phyloP scores from a whole-genome alignment of 2,329 filamentous ascomycete species.

The Nemania sp. region DNA sequence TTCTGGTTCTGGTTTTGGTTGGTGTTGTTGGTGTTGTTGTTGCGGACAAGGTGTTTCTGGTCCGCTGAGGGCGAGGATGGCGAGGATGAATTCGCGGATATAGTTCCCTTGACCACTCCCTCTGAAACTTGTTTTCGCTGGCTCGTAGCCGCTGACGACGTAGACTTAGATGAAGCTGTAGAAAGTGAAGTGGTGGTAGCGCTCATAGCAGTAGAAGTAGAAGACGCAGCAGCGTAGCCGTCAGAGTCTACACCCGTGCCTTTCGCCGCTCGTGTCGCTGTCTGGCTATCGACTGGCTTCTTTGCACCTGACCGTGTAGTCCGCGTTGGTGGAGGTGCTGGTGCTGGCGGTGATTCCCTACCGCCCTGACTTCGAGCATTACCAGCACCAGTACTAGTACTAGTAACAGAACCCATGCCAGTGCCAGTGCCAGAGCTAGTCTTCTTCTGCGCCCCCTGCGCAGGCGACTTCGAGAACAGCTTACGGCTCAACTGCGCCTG shows the following conservation, averaged over 20 bases:
- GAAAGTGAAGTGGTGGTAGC: not conserved
- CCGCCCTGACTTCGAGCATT: slow-evolving; percentile 1
- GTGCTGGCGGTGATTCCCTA: slow-evolving; percentile 4
- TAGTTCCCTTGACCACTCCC: not conserved
- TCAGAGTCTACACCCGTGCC: slow-evolving; percentile 3
- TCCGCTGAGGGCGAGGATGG: slow-evolving; percentile 2
- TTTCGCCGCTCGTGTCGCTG: slow-evolving; percentile 6
- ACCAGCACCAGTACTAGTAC: not conserved
- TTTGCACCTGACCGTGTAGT: slow-evolving; percentile 14
- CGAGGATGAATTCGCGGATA: slow-evolving; percentile 1
- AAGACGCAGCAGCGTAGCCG: not conserved
- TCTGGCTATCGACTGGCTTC: slow-evolving; percentile 21
- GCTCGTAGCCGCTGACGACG: slow-evolving; percentile 9
- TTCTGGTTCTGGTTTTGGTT: not conserved
- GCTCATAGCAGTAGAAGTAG: not conserved
- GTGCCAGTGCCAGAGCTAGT: too few species aligned
- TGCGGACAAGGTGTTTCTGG: not conserved
- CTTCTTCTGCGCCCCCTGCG: too few species aligned
- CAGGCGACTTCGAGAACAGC: slow-evolving; percentile 37
- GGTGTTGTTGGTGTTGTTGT: too few species aligned
- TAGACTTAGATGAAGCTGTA: not conserved
- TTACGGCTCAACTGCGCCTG: slow-evolving; percentile 36
- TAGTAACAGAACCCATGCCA: too few species aligned
- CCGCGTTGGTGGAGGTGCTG: not conserved
- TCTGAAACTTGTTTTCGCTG: slow-evolving; percentile 4